Percentiles rank a stretch among this genome's conserved stretches.
phyloP scores from a whole-genome alignment of 306 rosid species.

The Hippophae tibetana region DNA sequence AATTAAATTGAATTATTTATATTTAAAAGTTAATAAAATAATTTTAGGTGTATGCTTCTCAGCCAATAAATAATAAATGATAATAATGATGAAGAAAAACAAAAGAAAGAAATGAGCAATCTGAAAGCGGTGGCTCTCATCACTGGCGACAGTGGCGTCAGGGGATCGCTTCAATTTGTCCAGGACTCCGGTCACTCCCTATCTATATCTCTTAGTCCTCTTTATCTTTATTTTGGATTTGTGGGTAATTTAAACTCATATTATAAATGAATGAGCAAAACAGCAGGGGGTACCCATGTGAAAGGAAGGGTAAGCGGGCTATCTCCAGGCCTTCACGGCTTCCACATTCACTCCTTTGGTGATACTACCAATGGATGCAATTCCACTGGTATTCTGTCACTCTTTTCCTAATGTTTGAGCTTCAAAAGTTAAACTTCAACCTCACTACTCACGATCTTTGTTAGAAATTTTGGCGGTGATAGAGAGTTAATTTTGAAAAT shows the following conservation, averaged over 20 bases:
- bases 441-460: neutral
- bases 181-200: conserved; percentile 34
- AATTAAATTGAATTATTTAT: no score
- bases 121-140: conserved; percentile 57
- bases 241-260: neutral
- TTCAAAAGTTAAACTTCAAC: neutral
- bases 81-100: neutral
- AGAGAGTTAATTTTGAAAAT: neutral
- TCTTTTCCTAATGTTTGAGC: neutral
- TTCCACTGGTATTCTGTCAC: conserved; percentile 57
- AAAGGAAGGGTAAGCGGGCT: conserved; percentile 50
- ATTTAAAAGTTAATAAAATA: no score
- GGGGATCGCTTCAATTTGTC: conserved; percentile 54
- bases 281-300: conserved; percentile 50
- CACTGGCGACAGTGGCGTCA: conserved; percentile 35
- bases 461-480: neutral
- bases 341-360: conserved; percentile 87
- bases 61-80: no score
- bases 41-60: no score
- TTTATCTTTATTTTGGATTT: neutral
- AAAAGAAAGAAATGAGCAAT: conserved; percentile 19
- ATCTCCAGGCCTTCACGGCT: conserved; percentile 74
- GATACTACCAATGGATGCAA: conserved; percentile 94
- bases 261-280: neutral
- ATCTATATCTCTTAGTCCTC: neutral